These are phyloP conservation scores for Neophaeococcomyces aloes DNA, from an alignment of 2,329 filamentous ascomycete genomes.

Conservation along the genomic window DNA sequence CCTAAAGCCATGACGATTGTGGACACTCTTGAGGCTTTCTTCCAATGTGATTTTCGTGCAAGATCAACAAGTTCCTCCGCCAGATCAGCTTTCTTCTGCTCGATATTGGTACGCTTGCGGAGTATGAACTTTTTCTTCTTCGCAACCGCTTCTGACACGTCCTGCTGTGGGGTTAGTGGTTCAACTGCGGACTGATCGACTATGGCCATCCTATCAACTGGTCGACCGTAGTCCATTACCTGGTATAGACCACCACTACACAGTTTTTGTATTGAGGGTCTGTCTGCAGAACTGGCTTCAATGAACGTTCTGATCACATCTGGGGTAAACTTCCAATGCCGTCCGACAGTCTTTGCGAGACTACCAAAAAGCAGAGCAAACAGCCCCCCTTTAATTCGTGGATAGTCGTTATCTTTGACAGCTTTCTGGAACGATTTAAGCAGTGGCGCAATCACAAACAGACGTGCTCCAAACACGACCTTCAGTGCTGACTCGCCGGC, in stretches of 20 bases:
- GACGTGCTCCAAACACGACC: constrained; percentile 74
- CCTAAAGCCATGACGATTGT: constrained; percentile 86
- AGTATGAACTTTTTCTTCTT: constrained; percentile 64
- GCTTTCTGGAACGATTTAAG: constrained; percentile 68
- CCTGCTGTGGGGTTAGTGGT: constrained; percentile 57
- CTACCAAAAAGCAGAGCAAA: constrained; percentile 85
- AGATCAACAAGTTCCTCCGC: constrained; percentile 70
- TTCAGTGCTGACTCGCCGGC: constrained; percentile 90
- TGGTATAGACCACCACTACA: constrained; percentile 72
- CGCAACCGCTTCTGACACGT: constrained; percentile 51
- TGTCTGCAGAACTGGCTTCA: constrained; percentile 78
- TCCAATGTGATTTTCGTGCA: constrained; percentile 82
- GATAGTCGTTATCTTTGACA: constrained; percentile 68
- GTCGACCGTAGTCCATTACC: constrained; percentile 83
- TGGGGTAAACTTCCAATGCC: constrained; percentile 92
- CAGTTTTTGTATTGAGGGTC: constrained; percentile 85
- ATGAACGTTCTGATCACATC: constrained; percentile 85
- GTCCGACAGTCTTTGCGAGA: constrained; percentile 72
- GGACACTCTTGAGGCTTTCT: constrained; percentile 79
- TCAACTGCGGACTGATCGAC: constrained; percentile 61
- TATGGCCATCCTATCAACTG: constrained; percentile 76
- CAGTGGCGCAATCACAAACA: constrained; percentile 81
- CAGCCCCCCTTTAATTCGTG: constrained; percentile 87
- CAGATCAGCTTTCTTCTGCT: constrained; percentile 69
- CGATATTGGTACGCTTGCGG: constrained; percentile 64